A percentile compares a stretch with the other conserved stretches of the same genome.
These are phyloP conservation scores for Moesziomyces sp. DNA, from an alignment of 1,284 basidiomycete species.

Conservation along the genomic window DNA sequence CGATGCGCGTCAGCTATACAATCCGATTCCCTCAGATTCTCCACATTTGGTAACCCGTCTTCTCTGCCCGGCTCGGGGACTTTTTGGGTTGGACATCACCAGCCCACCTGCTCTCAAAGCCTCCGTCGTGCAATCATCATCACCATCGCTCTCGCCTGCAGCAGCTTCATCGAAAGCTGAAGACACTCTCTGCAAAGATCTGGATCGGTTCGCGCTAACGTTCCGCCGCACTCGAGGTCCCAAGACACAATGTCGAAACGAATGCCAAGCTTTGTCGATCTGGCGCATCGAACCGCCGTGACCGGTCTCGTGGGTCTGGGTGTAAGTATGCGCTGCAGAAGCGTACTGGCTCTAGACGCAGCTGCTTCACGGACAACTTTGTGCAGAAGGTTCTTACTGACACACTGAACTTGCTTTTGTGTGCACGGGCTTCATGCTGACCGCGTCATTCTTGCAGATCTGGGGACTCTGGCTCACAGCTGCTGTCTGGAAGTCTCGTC, in stretches of 20 bases:
- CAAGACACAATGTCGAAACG: slow-evolving; percentile 36
- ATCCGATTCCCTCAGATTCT: not conserved
- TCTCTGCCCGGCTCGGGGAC: not conserved
- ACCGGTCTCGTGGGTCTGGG: slow-evolving; percentile 58
- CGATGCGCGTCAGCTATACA: not conserved
- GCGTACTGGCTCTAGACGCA: not conserved
- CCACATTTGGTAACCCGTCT: not conserved
- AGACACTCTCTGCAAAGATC: not conserved
- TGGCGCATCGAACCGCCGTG: slow-evolving; percentile 57
- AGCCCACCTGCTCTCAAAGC: not conserved
- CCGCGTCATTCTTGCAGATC: slow-evolving; percentile 21
- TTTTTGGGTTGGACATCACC: not conserved
- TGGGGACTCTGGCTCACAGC: slow-evolving; percentile 64
- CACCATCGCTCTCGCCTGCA: not conserved
- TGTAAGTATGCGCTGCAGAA: slow-evolving; percentile 40
- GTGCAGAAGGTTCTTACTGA: not conserved
- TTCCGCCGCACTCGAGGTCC: not conserved
- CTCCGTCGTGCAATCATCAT: not conserved
- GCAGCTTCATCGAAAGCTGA: not conserved
- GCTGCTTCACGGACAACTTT: not conserved
- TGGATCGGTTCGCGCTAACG: too few species aligned
- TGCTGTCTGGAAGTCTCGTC: slow-evolving; percentile 62
- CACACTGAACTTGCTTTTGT: not conserved
- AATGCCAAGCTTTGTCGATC: slow-evolving; percentile 49
- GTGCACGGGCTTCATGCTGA: not conserved